phyloP scores from a whole-genome alignment of 495 filamentous ascomycete species.

The Aspergillus steynii region DNA sequence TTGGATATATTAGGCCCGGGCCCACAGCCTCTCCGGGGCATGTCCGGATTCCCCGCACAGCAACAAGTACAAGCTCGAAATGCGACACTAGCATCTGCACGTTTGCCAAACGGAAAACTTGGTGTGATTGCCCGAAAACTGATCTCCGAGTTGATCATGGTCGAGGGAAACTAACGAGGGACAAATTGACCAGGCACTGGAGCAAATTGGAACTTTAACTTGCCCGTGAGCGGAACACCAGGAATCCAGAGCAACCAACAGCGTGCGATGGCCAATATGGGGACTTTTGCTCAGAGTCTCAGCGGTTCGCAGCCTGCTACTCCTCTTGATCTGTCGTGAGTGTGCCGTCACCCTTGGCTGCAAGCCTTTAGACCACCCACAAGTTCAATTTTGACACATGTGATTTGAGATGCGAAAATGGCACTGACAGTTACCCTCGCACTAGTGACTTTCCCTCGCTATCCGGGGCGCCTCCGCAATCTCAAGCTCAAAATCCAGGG shows the following conservation, averaged over 20 bases:
- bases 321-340: slow-evolving; percentile 80
- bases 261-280: slow-evolving; percentile 59
- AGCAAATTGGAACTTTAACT: slow-evolving; percentile 73
- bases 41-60: slow-evolving; percentile 69
- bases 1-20: slow-evolving; percentile 53
- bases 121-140: slow-evolving; percentile 50
- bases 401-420: neutral
- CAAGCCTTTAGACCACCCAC: neutral
- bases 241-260: slow-evolving; percentile 60
- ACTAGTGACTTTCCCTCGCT: slow-evolving; percentile 81
- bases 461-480: slow-evolving; percentile 68
- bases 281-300: slow-evolving; percentile 82
- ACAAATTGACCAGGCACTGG: slow-evolving; percentile 55
- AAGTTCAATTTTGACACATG: neutral
- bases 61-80: slow-evolving; percentile 64
- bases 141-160: neutral
- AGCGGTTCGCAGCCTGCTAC: slow-evolving; percentile 73
- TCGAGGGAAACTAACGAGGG: slow-evolving; percentile 33
- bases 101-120: slow-evolving; percentile 74
- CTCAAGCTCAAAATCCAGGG: slow-evolving; percentile 55
- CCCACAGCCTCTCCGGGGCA: slow-evolving; percentile 68
- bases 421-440: slow-evolving; percentile 20
- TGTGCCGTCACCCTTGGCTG: slow-evolving; percentile 22
- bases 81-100: slow-evolving; percentile 56
- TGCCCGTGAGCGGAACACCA: slow-evolving; percentile 69